phyloP scores from a whole-genome alignment of 768 basidiomycete species.

The Mycena vitilis region DNA sequence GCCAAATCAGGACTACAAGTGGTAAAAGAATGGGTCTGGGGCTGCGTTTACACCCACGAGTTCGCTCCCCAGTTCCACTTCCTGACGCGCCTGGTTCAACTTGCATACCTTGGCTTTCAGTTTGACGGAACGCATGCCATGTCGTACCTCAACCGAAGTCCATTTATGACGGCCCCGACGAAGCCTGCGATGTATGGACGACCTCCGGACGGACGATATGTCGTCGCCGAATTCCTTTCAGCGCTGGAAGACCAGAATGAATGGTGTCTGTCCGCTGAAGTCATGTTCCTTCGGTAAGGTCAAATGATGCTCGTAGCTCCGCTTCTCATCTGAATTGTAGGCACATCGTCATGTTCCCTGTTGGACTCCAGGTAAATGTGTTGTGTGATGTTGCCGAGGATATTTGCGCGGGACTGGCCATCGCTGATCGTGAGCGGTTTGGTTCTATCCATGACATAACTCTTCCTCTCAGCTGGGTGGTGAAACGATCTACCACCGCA shows the following conservation, averaged over 20 bases:
- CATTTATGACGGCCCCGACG: conserved; percentile 38
- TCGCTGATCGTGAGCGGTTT: conserved; percentile 45
- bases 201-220: conserved; percentile 19
- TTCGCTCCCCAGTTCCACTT: conserved; percentile 44
- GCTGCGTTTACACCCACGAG: conserved; percentile 50
- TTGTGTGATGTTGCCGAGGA: conserved; percentile 65
- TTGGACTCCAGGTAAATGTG: conserved; percentile 57
- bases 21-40: conserved; percentile 60
- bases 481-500: conserved; percentile 36
- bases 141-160: conserved; percentile 48
- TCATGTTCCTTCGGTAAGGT: conserved; percentile 55
- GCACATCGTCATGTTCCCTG: conserved; percentile 50
- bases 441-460: conserved; percentile 56
- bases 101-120: conserved; percentile 49
- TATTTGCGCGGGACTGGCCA: conserved; percentile 54
- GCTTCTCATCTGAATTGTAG: too few species aligned
- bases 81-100: conserved; percentile 54
- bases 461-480: conserved; percentile 67
- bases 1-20: conserved; percentile 48
- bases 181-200: conserved; percentile 35
- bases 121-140: conserved; percentile 51
- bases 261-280: conserved; percentile 48
- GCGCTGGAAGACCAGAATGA: conserved; percentile 42
- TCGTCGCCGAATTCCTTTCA: conserved; percentile 48
- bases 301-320: too few species aligned